Evolutionary conservation across 225 moss, liverwort and hornwort genomes (phyloP).

Genomic region (Ulota crispa): DNA sequence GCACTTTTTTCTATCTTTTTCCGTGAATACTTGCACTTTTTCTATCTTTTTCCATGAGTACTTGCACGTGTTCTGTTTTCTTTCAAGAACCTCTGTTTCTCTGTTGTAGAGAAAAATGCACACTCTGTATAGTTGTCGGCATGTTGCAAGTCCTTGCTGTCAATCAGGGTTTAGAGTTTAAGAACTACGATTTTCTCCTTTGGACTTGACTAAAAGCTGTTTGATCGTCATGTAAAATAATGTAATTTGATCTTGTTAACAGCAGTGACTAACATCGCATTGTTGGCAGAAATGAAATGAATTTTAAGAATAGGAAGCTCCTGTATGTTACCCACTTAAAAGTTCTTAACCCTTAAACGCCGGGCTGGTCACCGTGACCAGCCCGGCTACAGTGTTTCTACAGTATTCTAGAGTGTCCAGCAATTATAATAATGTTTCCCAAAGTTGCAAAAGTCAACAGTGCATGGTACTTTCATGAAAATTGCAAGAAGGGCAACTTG

Average conservation of each 20-base stretch:
- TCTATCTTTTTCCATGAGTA: too few relatives aligned
- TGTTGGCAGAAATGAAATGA: background rate
- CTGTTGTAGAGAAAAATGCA: background rate
- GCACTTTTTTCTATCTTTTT: too few relatives aligned
- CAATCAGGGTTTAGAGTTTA: background rate
- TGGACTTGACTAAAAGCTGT: background rate
- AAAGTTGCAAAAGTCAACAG: too few relatives aligned
- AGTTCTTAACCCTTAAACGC: too few relatives aligned
- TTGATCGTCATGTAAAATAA: background rate
- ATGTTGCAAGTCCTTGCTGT: background rate
- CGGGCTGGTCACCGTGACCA: too few relatives aligned
- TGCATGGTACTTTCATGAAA: too few relatives aligned
- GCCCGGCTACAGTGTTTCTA: too few relatives aligned
- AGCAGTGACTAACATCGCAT: background rate
- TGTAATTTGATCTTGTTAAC: background rate
- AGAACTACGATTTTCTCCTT: too few relatives aligned
- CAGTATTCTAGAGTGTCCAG: too few relatives aligned
- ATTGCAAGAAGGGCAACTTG: too few relatives aligned
- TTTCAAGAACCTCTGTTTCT: background rate
- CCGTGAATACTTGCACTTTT: too few relatives aligned
- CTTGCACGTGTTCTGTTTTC: background rate
- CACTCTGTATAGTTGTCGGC: background rate
- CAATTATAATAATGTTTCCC: too few relatives aligned
- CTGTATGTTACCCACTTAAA: background rate
- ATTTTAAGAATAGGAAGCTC: background rate